Base-by-base conservation (phyloP, 1,284 basidiomycete species). In the Meripilus lineatus region DNA sequence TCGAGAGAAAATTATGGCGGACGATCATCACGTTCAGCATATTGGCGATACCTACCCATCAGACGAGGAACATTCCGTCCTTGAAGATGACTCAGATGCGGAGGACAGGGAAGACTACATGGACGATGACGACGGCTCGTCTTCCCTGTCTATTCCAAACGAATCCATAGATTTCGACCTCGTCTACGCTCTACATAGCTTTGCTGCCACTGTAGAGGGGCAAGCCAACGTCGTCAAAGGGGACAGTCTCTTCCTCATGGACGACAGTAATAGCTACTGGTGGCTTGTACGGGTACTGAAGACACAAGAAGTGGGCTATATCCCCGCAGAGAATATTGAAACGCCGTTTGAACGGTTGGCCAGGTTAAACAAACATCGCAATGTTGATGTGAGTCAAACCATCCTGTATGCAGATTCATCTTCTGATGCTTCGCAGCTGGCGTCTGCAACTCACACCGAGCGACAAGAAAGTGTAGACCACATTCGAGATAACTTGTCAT, bases 251-350 rank as follows among this genome's bases (percentile, higher is more conserved):
- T 85, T 92, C 58, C 71, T 97, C 34, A 89, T 96, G 75, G 93
- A 97, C 67, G 93, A 97, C 63, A 91, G 85, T 49, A 96, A 97
- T 67, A 92, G 89, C 64, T 97, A 96, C 67, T 96, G 93, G 93
- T 96, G 93, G 93, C 84, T 96, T 40, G 93, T 97, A 14, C 81
- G 92, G 42, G 93, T 96, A 4, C 79, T 97, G 56, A 98, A 94
- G 72, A 97, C 91, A 2, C 93, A 98, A 65, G 94, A 97, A 58
- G 92, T 99, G n/a, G 95, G 95, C 1, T 99, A 99, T 65, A 99
- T 99, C 42, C 95, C 95, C 14, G 95, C 95, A 0, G 95, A 99
- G 69, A 99, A 99, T 64, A 97, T 99, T 58, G 96, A 99, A 66
- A 99, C 96, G 0, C 96, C 95, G 0, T 97, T 93, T 57, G 95